Base-by-base conservation (phyloP, 2,329 filamentous ascomycete genomes). In the Aspergillus niger region DNA sequence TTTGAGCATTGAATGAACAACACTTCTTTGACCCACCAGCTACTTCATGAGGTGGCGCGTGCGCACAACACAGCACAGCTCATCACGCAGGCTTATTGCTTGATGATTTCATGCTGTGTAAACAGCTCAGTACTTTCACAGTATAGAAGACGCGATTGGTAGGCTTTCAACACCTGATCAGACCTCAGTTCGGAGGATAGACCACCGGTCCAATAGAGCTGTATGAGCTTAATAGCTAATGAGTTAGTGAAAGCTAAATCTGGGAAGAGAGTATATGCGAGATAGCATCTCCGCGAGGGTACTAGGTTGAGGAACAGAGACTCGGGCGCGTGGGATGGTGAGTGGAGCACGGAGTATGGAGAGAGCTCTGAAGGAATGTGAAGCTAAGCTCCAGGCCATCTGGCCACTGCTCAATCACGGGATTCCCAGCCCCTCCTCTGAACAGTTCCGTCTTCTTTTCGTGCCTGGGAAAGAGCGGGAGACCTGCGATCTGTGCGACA, bases 401-500 rank as follows among this genome's bases (percentile, higher is more conserved):
- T 22, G 47, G 26, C 15, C 24, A 50, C 10, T 24, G 24, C n/a
- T 44, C 41, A 30, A 50, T 50, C 47, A 50, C 47, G 47, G 47
- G 47, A 50, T 50, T 51, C 4, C 28, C 24, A 20, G 48, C 36
- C 32, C 39, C 38, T 30, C 38, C 48, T 43, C 28, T 47, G 28
- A 13, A 41, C 11, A 39, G 32, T 24, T 48, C 39, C 20, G 30
- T 48, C n/a, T 50, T 24, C 3, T 53, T 30, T 47, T 48, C 38
- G 55, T 54, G 55, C 26, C 32, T 43, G 26, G 32, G 30, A 49
- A 39, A 38, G 57, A 41, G 17, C 28, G 22, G 24, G 20, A 38
- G 49, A 38, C 44, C 44, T 52, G 32, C 28, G 49, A 43, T 47
- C 53, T 47, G 53, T 55, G 39, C 53, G 22, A 53, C 51, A 32